These are phyloP conservation scores for Teratosphaeriaceae sp. DNA, from an alignment of 2,329 filamentous ascomycete species.

Conservation along the genomic window DNA sequence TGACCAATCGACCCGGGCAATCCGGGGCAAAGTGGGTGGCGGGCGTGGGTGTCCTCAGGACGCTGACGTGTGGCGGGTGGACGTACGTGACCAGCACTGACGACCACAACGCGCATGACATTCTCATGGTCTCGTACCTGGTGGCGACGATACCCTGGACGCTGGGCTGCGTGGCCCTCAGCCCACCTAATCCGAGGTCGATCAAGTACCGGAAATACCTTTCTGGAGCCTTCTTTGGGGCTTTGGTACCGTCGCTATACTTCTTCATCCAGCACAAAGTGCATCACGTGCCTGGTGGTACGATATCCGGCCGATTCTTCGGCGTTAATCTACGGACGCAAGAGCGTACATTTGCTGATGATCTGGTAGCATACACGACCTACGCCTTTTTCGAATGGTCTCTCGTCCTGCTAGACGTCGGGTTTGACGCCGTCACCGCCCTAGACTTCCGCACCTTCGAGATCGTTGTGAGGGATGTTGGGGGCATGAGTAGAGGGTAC, in stretches of 20 bases:
- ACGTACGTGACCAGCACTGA: conserved; percentile 98
- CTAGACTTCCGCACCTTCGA: conserved; percentile 89
- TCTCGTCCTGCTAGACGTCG: conserved; percentile 89
- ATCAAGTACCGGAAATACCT: conserved; percentile 86
- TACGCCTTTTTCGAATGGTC: conserved; percentile 99
- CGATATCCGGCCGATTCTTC: conserved; percentile 26
- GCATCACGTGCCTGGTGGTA: conserved; percentile 87
- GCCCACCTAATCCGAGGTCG: conserved; percentile 66
- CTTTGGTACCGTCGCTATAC: conserved; percentile 83
- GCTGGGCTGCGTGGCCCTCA: conserved; percentile 77
- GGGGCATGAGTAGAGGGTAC: conserved; percentile 94
- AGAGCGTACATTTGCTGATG: no score
- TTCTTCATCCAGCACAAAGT: conserved; percentile 99
- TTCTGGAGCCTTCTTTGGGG: conserved; percentile 79
- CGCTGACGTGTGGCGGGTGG: conserved; percentile 93
- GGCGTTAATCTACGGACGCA: no score
- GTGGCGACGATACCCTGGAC: conserved; percentile 95
- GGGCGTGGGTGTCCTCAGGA: conserved; percentile 74
- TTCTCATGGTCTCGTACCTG: conserved; percentile 98
- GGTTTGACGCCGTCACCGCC: conserved; percentile 89
- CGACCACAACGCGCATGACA: conserved; percentile 97
- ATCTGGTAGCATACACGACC: conserved; percentile 84
- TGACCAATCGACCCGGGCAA: conserved; percentile 66
- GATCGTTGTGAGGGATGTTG: conserved; percentile 79
- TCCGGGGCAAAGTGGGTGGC: conserved; percentile 76